Evolutionary conservation across 139 green algal genomes (phyloP).

Genomic region (Chlamydomonas sp.): DNA sequence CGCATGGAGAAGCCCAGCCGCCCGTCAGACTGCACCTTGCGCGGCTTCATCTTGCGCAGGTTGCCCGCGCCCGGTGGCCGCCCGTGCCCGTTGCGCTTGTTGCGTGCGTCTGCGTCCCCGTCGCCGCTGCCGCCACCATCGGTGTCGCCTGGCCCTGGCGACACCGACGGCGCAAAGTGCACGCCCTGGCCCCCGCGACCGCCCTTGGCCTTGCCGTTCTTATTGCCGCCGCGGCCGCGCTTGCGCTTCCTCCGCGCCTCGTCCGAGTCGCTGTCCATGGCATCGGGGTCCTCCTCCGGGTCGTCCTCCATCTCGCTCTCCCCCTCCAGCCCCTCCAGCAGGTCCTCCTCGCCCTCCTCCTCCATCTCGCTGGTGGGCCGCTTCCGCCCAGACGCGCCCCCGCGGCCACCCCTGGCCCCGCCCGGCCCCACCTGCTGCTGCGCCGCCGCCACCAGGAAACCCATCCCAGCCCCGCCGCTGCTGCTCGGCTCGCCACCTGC

Average conservation of each 20-base stretch:
- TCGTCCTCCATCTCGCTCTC: not conserved
- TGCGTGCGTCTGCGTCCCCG: not conserved
- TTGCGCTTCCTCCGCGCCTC: not conserved
- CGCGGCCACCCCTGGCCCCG: too few species aligned
- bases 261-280: constrained; percentile 7
- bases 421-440: not conserved
- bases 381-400: too few species aligned
- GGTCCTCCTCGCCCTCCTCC: not conserved
- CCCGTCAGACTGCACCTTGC: constrained; percentile 34
- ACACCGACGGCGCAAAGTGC: not conserved
- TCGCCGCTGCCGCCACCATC: not conserved
- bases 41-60: constrained; percentile 43
- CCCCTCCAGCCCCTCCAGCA: not conserved
- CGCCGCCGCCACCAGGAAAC: not conserved
- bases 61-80: constrained; percentile 45
- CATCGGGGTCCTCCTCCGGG: not conserved
- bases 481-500: not conserved
- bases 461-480: not conserved
- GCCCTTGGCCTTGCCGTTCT: not conserved
- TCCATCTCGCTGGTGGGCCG: too few species aligned
- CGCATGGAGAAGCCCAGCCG: constrained; percentile 41
- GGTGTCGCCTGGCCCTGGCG: not conserved
- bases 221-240: not conserved
- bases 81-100: constrained; percentile 27
- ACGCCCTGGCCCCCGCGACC: not conserved